Evolutionary conservation across 1,139 yeast genomes (phyloP).

Genomic region (Lodderomyces beijingensis): DNA sequence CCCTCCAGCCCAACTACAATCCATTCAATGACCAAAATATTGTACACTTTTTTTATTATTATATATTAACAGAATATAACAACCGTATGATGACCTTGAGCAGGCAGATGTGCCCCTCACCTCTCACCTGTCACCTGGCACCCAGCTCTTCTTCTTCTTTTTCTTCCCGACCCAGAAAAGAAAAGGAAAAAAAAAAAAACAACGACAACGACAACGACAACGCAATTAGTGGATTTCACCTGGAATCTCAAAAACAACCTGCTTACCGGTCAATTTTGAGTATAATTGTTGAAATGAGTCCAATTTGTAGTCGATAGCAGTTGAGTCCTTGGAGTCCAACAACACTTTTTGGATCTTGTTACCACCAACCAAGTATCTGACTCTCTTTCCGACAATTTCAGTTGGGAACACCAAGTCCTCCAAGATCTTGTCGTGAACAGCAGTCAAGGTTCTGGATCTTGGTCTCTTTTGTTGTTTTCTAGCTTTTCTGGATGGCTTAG

Average conservation of each 20-base stretch:
- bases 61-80: slow-evolving; percentile 2
- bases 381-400: slow-evolving; percentile 98
- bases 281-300: slow-evolving; percentile 99
- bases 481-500: slow-evolving; percentile 91
- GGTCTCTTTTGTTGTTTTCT: slow-evolving; percentile 98
- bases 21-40: not conserved
- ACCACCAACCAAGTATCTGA: slow-evolving; percentile 99
- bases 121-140: no score
- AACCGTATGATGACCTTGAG: not conserved
- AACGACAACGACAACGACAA: no score
- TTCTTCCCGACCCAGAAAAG: not conserved
- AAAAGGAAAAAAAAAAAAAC: not conserved
- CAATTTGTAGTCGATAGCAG: slow-evolving; percentile 97
- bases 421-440: slow-evolving; percentile 97
- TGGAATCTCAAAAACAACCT: slow-evolving; percentile 98
- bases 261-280: slow-evolving; percentile 99
- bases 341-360: slow-evolving; percentile 97
- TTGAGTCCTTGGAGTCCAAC: slow-evolving; percentile 97
- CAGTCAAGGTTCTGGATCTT: slow-evolving; percentile 98
- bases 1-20: not conserved
- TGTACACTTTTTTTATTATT: slow-evolving; percentile 1
- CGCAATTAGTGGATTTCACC: slow-evolving; percentile 51
- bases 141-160: not conserved
- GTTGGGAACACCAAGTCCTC: slow-evolving; percentile 99
- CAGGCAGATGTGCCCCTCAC: not conserved